A percentile compares a stretch with the other conserved stretches of the same genome.
Evolutionary conservation across 2,329 filamentous ascomycete genomes (phyloP).

Genomic region (Sporothrix euskadiensis): DNA sequence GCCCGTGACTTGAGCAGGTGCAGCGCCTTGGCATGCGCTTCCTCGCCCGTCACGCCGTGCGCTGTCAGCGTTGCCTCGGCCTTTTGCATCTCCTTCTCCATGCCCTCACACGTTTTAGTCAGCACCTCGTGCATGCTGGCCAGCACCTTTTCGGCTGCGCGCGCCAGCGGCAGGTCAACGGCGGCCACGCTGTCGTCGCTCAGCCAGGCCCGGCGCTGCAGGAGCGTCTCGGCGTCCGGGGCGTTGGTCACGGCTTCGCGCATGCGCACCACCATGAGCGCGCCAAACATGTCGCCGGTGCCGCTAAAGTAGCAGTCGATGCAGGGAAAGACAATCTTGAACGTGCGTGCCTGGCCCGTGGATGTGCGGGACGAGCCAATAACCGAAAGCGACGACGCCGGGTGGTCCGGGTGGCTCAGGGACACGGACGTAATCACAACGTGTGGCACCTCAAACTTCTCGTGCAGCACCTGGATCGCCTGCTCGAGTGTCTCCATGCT

Average conservation of each 20-base stretch:
- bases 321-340: constrained; percentile 81
- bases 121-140: constrained; percentile 91
- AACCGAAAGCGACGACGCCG: constrained; percentile 61
- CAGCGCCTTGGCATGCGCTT: constrained; percentile 55
- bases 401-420: constrained; percentile 57
- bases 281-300: constrained; percentile 98
- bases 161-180: constrained; percentile 76
- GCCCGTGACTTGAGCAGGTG: constrained; percentile 76
- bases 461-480: constrained; percentile 77
- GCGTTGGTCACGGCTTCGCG: constrained; percentile 69
- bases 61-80: constrained; percentile 40
- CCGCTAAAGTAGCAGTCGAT: constrained; percentile 95
- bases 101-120: constrained; percentile 64
- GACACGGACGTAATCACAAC: constrained; percentile 90
- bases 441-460: constrained; percentile 75
- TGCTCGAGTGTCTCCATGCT: constrained; percentile 70
- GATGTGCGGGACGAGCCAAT: constrained; percentile 73
- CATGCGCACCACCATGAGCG: constrained; percentile 81
- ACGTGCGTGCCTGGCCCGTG: constrained; percentile 70
- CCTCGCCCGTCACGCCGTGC: constrained; percentile 35
- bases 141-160: constrained; percentile 80
- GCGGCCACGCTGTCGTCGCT: constrained; percentile 70
- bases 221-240: constrained; percentile 47
- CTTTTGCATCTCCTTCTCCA: constrained; percentile 54
- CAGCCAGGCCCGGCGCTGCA: constrained; percentile 65